Conservation (phyloP, 495 filamentous ascomycete genomes). For the Penicillium ucsense region DNA sequence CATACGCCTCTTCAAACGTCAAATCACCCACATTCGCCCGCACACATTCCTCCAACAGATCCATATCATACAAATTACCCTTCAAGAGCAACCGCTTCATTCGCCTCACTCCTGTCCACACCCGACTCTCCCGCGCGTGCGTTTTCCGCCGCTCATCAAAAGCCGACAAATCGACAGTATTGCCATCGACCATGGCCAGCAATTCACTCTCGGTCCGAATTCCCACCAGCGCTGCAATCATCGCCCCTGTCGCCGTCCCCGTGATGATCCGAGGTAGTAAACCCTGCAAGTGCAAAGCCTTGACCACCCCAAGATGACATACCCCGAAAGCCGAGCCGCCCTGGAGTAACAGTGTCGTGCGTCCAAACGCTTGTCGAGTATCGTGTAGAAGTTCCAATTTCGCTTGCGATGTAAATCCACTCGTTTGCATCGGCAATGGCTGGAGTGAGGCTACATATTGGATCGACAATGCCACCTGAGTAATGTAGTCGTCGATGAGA, state of each 20-base stretch:
- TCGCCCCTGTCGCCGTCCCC: constrained; percentile 80
- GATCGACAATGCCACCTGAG: constrained; percentile 69
- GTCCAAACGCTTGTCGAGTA: constrained; percentile 81
- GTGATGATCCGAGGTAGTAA: constrained; percentile 84
- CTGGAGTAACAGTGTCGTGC: constrained; percentile 77
- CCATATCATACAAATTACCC: constrained; percentile 77
- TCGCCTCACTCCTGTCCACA: constrained; percentile 50
- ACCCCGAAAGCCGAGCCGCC: constrained; percentile 88
- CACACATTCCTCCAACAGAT: constrained; percentile 76
- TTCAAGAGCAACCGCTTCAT: constrained; percentile 55
- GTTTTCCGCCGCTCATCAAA: constrained; percentile 42
- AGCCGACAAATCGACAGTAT: constrained; percentile 73
- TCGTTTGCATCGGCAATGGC: constrained; percentile 44
- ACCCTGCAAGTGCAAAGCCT: constrained; percentile 75
- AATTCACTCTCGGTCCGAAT: constrained; percentile 86
- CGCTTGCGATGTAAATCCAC: constrained; percentile 64
- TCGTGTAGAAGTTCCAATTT: constrained; percentile 87
- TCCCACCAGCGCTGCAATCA: constrained; percentile 84
- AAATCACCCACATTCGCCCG: constrained; percentile 77
- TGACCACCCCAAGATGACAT: constrained; percentile 86
- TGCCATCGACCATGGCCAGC: constrained; percentile 61
- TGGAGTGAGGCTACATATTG: constrained; percentile 66
- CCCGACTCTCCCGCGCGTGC: constrained; percentile 27
- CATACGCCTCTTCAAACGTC: constrained; percentile 91
- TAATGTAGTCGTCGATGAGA: constrained; percentile 85